Base-by-base conservation (phyloP, 2,329 filamentous ascomycete genomes). In the Drechslerella stenobrocha region DNA sequence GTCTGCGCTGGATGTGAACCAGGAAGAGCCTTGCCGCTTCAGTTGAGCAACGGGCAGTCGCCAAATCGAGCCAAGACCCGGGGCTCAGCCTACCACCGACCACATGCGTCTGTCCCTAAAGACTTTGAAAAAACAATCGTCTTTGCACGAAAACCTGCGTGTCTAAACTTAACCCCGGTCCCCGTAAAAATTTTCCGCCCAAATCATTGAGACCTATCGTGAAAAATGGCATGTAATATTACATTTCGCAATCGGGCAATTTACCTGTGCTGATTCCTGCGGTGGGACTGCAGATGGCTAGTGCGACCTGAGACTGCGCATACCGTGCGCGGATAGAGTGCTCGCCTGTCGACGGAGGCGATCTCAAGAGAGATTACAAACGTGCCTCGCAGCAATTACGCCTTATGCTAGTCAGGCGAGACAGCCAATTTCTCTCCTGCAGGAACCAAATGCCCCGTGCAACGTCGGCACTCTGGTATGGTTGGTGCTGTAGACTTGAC, bases 181-280 rank as follows among this genome's bases (percentile, higher is more conserved):
- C 48, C 48, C 47, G 30, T n/a, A 53, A 28, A 58, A 51, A 50
- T 58, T 52, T 57, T 58, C 51, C 37, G 53, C 42, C 61, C 61
- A 50, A 52, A 44, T 44, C 35, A 66, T 66, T 66, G 53, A 53
- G 61, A 53, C 61, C 59, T 66, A 66, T 52, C 60, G 59, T 52
- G 52, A 44, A 20, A 50, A 8, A 45, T 66, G 61, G 48, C 53
- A 18, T 30, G 50, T 66, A 63, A 66, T 66, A 66, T 53, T 52
- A 66, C 32, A 59, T 59, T n/a, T 66, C 61, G 61, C 61, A 66
- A 58, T 66, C 61, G 61, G 60, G 52, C 47, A 66, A 52, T 52
- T 58, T 47, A 65, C 52, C 28, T 28, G 34, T 37, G 26, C 37
- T 52, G 42, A 53, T 50, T 52, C 47, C 60, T 65, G 50, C n/a